Percentiles rank a stretch among this genome's conserved stretches.
phyloP scores from a whole-genome alignment of 2,329 filamentous ascomycete genomes.

The Epicoccum sorghinum region DNA sequence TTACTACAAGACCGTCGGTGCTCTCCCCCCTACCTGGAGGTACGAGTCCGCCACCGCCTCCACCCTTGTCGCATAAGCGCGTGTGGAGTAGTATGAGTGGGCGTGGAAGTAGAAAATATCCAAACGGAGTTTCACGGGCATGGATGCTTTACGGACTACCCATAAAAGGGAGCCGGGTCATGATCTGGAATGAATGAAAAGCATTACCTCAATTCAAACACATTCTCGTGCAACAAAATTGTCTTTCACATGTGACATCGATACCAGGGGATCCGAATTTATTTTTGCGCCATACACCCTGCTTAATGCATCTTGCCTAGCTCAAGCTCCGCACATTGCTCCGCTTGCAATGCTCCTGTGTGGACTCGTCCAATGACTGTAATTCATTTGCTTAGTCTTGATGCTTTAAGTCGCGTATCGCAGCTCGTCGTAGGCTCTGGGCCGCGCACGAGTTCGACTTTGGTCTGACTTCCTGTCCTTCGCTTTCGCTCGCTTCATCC shows the following conservation, averaged over 20 bases:
- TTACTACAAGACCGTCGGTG: constrained; percentile 98
- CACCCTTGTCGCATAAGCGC: constrained; percentile 50
- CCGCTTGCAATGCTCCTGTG: not conserved
- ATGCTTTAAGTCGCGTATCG: not conserved
- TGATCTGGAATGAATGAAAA: constrained; percentile 49
- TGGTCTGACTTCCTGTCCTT: too few relatives aligned
- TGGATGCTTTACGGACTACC: constrained; percentile 44
- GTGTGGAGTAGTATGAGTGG: constrained; percentile 36
- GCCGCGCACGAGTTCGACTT: too few relatives aligned
- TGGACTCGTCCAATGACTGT: not conserved
- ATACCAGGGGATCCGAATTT: constrained; percentile 24
- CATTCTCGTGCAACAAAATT: constrained; percentile 20
- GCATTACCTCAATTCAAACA: constrained; percentile 38
- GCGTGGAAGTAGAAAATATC: constrained; percentile 34
- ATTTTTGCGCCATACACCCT: not conserved
- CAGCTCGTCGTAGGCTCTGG: not conserved
- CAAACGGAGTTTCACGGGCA: constrained; percentile 46
- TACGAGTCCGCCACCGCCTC: constrained; percentile 95
- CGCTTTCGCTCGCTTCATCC: constrained; percentile 27
- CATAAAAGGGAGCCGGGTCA: constrained; percentile 34
- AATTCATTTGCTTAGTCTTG: not conserved
- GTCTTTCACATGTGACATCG: constrained; percentile 17
- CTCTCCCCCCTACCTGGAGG: constrained; percentile 90
- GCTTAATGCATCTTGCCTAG: not conserved
- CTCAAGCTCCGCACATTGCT: not conserved